Evolutionary conservation across 192 early-diverging fungal species (phyloP).

Genomic region (Ambispora gerdemannii): DNA sequence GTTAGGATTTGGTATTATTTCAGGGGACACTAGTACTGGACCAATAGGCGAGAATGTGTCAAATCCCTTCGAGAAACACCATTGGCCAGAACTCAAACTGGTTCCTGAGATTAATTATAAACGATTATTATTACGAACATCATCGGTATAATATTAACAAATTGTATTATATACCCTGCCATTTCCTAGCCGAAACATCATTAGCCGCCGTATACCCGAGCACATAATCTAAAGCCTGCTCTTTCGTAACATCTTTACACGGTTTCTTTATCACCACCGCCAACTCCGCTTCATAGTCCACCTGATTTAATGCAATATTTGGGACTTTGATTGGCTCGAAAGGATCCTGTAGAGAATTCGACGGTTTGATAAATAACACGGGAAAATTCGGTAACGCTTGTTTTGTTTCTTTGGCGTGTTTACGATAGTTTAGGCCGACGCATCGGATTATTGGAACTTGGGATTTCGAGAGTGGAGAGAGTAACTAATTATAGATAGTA

Average conservation of each 20-base stretch:
- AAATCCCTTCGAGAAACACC: constrained; percentile 62
- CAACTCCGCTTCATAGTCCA: constrained; percentile 62
- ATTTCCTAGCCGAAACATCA: constrained; percentile 59
- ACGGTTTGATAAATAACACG: constrained; percentile 59
- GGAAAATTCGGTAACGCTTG: constrained; percentile 46
- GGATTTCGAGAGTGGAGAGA: constrained; percentile 41
- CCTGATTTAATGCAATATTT: constrained; percentile 45
- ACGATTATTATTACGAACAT: no score
- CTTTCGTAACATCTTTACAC: constrained; percentile 49
- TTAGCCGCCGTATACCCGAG: constrained; percentile 57
- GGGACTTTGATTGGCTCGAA: constrained; percentile 48
- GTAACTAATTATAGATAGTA: constrained; percentile 34
- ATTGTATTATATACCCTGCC: constrained; percentile 41
- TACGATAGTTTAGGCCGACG: constrained; percentile 59
- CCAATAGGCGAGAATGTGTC: constrained; percentile 61
- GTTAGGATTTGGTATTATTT: constrained; percentile 49
- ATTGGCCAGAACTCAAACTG: constrained; percentile 47
- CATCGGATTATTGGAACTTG: constrained; percentile 46
- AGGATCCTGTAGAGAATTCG: constrained; percentile 43
- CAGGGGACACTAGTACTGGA: constrained; percentile 52
- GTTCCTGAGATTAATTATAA: not conserved
- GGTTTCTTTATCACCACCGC: constrained; percentile 58
- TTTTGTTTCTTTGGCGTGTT: constrained; percentile 56
- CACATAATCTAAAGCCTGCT: constrained; percentile 51
- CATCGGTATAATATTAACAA: not conserved